These are phyloP conservation scores for Aureobasidium mangrovei DNA, from an alignment of 2,329 filamentous ascomycete species.

Conservation along the genomic window DNA sequence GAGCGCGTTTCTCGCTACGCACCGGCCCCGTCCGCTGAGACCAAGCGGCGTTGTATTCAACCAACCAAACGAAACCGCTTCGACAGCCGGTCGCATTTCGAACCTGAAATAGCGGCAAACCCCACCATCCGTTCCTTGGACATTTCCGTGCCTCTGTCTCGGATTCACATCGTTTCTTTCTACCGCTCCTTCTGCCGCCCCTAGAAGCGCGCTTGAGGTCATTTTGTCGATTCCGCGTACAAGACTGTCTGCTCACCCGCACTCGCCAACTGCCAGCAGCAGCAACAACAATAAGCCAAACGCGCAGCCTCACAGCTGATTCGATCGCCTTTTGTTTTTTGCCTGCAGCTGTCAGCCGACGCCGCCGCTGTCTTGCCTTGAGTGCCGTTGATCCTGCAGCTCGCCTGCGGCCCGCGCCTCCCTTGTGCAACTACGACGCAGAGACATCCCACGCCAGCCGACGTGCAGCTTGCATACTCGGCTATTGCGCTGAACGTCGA, in stretches of 20 bases:
- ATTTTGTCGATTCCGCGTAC: constrained; percentile 9
- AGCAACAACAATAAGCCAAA: neutral
- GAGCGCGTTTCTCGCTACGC: constrained; percentile 14
- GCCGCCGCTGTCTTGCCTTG: constrained; percentile 10
- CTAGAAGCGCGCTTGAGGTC: constrained; percentile 16
- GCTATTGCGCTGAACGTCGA: constrained; percentile 5
- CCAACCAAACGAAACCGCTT: constrained; percentile 13
- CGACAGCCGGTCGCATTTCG: constrained; percentile 8
- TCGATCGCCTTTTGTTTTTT: neutral
- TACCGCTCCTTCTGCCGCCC: constrained; percentile 15
- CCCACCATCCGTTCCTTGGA: constrained; percentile 16
- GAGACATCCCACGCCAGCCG: constrained; percentile 13
- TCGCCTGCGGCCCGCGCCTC: constrained; percentile 16
- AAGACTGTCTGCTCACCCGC: constrained; percentile 7
- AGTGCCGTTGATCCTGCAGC: constrained; percentile 15
- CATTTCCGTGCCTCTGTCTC: constrained; percentile 15
- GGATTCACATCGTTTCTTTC: constrained; percentile 16
- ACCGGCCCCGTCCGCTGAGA: constrained; percentile 14
- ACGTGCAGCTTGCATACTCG: constrained; percentile 14
- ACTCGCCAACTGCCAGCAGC: neutral
- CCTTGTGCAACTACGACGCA: constrained; percentile 13
- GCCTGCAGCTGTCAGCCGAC: constrained; percentile 14
- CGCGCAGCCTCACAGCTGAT: neutral
- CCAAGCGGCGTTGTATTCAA: constrained; percentile 6
- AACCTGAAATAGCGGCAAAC: constrained; percentile 15